These are phyloP conservation scores for Apiospora saccharicola DNA, from an alignment of 2,329 filamentous ascomycete species.

Conservation along the genomic window DNA sequence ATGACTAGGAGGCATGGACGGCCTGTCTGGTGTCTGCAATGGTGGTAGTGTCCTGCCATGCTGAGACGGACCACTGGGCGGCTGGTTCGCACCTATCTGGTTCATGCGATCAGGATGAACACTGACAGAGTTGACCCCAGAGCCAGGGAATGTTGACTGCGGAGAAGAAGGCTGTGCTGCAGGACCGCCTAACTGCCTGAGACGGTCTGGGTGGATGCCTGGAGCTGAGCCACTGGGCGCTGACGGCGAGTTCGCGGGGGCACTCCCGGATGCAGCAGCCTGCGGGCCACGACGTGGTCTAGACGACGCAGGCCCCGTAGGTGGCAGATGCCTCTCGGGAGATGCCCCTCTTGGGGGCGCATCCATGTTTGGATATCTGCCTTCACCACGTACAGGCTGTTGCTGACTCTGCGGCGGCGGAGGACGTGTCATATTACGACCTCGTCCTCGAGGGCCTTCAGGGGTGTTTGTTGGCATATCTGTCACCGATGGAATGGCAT, in stretches of 20 bases:
- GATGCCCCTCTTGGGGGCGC: constrained; percentile 49
- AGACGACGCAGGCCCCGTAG: constrained; percentile 60
- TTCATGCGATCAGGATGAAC: constrained; percentile 53
- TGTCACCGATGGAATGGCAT: constrained; percentile 54
- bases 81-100: constrained; percentile 43
- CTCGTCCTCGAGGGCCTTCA: constrained; percentile 63
- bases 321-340: constrained; percentile 57
- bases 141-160: constrained; percentile 35
- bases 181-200: constrained; percentile 38
- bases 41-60: constrained; percentile 40
- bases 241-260: constrained; percentile 37
- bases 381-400: constrained; percentile 49
- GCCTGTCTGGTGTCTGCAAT: constrained; percentile 43
- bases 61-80: constrained; percentile 35
- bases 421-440: constrained; percentile 51
- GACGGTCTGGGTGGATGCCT: constrained; percentile 42
- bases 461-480: constrained; percentile 52
- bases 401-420: constrained; percentile 42
- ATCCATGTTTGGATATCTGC: constrained; percentile 51
- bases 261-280: constrained; percentile 33
- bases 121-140: constrained; percentile 35
- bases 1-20: constrained; percentile 37
- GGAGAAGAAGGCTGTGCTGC: constrained; percentile 30
- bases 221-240: constrained; percentile 33
- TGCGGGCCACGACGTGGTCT: constrained; percentile 53